Percentiles rank a stretch among this genome's conserved stretches.
Conservation (phyloP, 495 filamentous ascomycete species). For the Aspergillus sclerotiicarbonarius region DNA sequence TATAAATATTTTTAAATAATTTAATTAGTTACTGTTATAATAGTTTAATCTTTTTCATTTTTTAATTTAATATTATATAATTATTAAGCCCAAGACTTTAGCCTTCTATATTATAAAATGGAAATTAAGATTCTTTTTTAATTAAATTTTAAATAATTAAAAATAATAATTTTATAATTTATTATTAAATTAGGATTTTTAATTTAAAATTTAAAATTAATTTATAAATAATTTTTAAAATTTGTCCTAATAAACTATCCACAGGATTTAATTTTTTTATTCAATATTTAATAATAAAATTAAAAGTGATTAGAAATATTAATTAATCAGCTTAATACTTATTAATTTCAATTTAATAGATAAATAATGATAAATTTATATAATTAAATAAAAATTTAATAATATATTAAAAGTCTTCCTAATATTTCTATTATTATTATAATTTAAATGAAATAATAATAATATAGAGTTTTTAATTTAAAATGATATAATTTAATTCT, state of each 20-base stretch:
- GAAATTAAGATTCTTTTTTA: too few species aligned
- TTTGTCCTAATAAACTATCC: neutral
- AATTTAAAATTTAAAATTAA: too few species aligned
- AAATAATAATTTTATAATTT: too few species aligned
- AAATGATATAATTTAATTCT: too few species aligned
- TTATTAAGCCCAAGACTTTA: too few species aligned
- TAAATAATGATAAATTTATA: too few species aligned
- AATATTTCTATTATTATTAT: neutral
- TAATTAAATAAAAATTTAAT: too few species aligned
- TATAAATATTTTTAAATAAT: neutral
- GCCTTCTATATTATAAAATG: neutral
- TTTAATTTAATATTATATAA: neutral
- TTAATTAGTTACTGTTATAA: neutral
- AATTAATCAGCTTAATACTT: too few species aligned
- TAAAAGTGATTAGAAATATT: neutral
- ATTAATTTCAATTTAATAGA: too few species aligned
- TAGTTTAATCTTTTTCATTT: neutral
- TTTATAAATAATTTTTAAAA: neutral
- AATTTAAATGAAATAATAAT: conserved; percentile 4
- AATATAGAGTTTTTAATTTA: conserved; percentile 1
- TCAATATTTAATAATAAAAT: neutral
- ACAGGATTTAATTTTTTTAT: neutral
- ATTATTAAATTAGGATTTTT: neutral
- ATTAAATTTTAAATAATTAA: too few species aligned
- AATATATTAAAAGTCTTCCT: neutral